These are phyloP conservation scores for Chytriomyces confervae DNA, from an alignment of 192 early-diverging fungal genomes.

Conservation along the genomic window DNA sequence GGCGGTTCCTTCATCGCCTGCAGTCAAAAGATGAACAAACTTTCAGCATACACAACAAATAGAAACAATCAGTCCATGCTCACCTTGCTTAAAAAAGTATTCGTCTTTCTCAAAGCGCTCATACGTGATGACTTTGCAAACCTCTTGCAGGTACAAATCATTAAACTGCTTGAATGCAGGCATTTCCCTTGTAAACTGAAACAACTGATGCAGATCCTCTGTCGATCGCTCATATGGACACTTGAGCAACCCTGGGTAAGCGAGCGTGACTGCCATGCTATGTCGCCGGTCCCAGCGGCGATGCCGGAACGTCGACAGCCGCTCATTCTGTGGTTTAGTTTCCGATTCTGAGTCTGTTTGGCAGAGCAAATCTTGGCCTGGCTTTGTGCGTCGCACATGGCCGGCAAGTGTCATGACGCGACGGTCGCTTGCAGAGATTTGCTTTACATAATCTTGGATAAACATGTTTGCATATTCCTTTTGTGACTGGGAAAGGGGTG, in stretches of 20 bases:
- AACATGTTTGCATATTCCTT: too few relatives aligned
- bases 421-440: too few relatives aligned
- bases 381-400: not conserved
- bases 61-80: too few relatives aligned
- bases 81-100: not conserved
- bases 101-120: not conserved
- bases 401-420: not conserved
- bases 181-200: not conserved
- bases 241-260: too few relatives aligned
- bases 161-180: not conserved
- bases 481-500: too few relatives aligned
- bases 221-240: slow-evolving; percentile 4
- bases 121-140: not conserved
- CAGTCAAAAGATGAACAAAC: too few relatives aligned
- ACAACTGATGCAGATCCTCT: not conserved
- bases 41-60: too few relatives aligned
- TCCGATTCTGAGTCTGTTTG: not conserved
- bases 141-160: not conserved
- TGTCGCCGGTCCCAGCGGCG: not conserved
- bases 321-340: not conserved
- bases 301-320: not conserved
- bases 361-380: not conserved
- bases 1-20: not conserved
- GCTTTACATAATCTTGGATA: too few relatives aligned
- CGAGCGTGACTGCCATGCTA: not conserved